Base-by-base conservation (phyloP, 2,329 filamentous ascomycete genomes). In the Graphilbum ipis-grandicollis region DNA sequence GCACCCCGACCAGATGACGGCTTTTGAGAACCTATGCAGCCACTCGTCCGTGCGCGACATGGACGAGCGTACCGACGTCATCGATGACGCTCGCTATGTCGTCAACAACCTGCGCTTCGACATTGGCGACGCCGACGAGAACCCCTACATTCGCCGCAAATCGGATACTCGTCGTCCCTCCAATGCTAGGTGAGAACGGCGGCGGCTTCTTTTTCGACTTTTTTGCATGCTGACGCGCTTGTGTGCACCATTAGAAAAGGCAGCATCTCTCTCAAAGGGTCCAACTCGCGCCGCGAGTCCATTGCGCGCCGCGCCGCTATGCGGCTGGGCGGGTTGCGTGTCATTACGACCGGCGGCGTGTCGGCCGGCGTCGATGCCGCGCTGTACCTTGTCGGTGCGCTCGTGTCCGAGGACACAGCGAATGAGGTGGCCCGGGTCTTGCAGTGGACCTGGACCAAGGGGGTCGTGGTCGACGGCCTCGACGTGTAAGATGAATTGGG, bases 21-120 rank as follows among this genome's bases (percentile, higher is more conserved):
- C 72, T 46, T 74, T 92, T 51, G 83, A 90, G 65, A 85, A 75
- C 48, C 59, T 85, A 47, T 85, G 79, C 65, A 80, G 79, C 55
- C 75, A 82, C 45, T 72, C 75, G 34, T 71, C 79, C 33, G 71
- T 72, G 40, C 66, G 74, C 44, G 74, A 81, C 54, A 63, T 79
- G 46, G 69, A 73, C 39, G 78, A 85, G 61, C 76, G 80, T 51
- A 84, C 80, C 48, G 81, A 90, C 51, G 79, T 90, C 44, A 69
- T 88, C 50, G 81, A 90, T 51, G 77, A 82, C 44, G 67, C 68
- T 51, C 71, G 82, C 51, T 92, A 90, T 53, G 82, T 92, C 17
- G 83, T 92, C 55, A 92, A 92, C 66, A 90, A 92, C 59, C 75
- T 85, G 41, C 79, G 83, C 47, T 92, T 88, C 55, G 82, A 90